Conservation (phyloP, 257 asterid genomes). For the Scutellaria galericulata region DNA sequence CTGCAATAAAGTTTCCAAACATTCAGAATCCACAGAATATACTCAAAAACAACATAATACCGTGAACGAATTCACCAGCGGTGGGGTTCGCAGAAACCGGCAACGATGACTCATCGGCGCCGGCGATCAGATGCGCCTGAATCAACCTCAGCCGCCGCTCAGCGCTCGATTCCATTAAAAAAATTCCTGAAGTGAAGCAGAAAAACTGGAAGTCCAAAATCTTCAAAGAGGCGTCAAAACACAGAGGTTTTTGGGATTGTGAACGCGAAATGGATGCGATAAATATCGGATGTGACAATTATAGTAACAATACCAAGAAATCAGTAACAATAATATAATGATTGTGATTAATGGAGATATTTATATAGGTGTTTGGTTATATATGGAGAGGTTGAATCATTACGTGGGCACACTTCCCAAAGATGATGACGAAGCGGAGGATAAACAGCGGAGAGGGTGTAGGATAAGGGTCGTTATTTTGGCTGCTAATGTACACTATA, state of each 20-base stretch:
- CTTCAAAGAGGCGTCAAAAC: conserved; percentile 11
- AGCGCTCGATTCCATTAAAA: conserved; percentile 59
- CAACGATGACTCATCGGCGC: conserved; percentile 41
- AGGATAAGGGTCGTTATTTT: conserved; percentile 45
- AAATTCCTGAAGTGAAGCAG: background rate
- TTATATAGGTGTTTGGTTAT: background rate
- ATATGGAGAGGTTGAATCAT: background rate
- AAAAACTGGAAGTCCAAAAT: background rate
- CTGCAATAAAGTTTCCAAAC: background rate
- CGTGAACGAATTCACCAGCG: conserved; percentile 66
- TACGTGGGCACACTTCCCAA: conserved; percentile 57
- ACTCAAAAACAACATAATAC: conserved; percentile 41
- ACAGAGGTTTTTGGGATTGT: background rate
- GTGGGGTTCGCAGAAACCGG: conserved; percentile 60
- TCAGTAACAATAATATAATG: background rate
- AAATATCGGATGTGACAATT: conserved; percentile 5
- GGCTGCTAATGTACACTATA: background rate
- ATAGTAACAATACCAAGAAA: background rate
- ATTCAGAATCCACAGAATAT: background rate
- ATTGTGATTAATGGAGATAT: background rate
- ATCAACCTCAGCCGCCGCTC: conserved; percentile 79
- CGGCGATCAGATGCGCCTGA: conserved; percentile 62
- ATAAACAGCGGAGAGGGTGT: conserved; percentile 19
- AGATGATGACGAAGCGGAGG: conserved; percentile 34
- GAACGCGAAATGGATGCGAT: conserved; percentile 20